Evolutionary conservation across 75 land plant genomes (phyloP).

Genomic region (Ceratopteris richardii): DNA sequence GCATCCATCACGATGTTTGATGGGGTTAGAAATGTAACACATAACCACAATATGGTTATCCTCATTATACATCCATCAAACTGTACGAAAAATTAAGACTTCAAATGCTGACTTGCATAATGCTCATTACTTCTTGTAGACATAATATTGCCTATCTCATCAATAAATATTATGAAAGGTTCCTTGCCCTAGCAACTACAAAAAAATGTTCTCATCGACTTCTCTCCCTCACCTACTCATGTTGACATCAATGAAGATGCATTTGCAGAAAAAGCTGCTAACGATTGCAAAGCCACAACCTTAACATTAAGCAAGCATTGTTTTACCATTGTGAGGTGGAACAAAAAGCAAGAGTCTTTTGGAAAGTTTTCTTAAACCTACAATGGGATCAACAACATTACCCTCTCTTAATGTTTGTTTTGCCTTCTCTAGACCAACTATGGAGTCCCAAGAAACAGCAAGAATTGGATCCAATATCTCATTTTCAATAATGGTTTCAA

Average conservation of each 20-base stretch:
- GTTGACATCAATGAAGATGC: conserved; percentile 93
- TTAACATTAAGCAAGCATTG: conserved; percentile 98
- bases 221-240: conserved; percentile 99
- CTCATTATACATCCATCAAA: conserved; percentile 87
- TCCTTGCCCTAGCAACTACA: conserved; percentile 69
- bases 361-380: conserved; percentile 88
- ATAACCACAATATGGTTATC: conserved; percentile 81
- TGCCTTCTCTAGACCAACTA: conserved; percentile 93
- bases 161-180: conserved; percentile 93
- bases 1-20: no score
- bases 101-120: conserved; percentile 93
- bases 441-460: conserved; percentile 91
- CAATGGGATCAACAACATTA: conserved; percentile 94
- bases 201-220: conserved; percentile 84
- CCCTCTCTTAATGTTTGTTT: conserved; percentile 88
- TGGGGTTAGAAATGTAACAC: no score
- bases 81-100: conserved; percentile 90
- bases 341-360: conserved; percentile 96
- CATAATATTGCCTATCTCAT: conserved; percentile 99
- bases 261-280: conserved; percentile 88
- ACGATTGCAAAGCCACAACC: conserved; percentile 93
- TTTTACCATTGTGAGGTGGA: conserved; percentile 98
- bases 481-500: conserved; percentile 75
- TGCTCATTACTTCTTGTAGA: no score
- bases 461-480: conserved; percentile 85